Percentiles rank a stretch among this genome's conserved stretches.
Evolutionary conservation across 768 basidiomycete species (phyloP).

Genomic region (Leccinum longicurvipes): DNA sequence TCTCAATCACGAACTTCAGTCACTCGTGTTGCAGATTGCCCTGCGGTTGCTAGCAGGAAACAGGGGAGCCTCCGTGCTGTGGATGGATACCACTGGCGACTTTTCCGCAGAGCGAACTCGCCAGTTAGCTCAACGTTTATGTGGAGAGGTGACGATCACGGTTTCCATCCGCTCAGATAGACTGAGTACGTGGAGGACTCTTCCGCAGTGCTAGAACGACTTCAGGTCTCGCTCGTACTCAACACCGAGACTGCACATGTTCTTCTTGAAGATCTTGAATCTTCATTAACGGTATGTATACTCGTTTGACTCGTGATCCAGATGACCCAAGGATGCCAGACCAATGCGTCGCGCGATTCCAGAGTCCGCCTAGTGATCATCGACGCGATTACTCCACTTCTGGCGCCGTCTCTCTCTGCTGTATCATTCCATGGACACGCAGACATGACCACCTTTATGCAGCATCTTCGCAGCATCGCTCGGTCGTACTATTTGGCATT

Average conservation of each 20-base stretch:
- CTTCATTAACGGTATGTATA: conserved; percentile 27
- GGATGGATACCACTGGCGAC: conserved; percentile 73
- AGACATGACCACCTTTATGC: conserved; percentile 69
- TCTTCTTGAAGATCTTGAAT: conserved; percentile 44
- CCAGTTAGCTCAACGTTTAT: conserved; percentile 33
- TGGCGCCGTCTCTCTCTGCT: conserved; percentile 60
- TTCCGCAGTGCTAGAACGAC: conserved; percentile 45
- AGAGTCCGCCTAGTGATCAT: conserved; percentile 53
- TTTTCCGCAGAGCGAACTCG: conserved; percentile 53
- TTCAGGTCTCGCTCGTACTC: conserved; percentile 58
- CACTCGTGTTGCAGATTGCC: conserved; percentile 56
- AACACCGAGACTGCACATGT: conserved; percentile 53
- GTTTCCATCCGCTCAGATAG: not conserved
- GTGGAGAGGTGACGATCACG: conserved; percentile 24
- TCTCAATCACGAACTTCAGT: conserved; percentile 38
- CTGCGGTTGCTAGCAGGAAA: conserved; percentile 47
- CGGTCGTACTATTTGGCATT: conserved; percentile 44
- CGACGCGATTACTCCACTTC: conserved; percentile 61
- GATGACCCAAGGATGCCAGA: conserved; percentile 9
- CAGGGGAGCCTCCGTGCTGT: conserved; percentile 43
- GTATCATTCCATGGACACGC: conserved; percentile 75
- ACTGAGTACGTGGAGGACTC: conserved; percentile 23
- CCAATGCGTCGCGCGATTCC: conserved; percentile 3
- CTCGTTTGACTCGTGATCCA: not conserved
- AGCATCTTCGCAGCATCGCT: conserved; percentile 51